Evolutionary conservation across 805 yeast genomes (phyloP), one percentile per base, ranked within the genome.

Genomic region (Kazachstania africana): DNA sequence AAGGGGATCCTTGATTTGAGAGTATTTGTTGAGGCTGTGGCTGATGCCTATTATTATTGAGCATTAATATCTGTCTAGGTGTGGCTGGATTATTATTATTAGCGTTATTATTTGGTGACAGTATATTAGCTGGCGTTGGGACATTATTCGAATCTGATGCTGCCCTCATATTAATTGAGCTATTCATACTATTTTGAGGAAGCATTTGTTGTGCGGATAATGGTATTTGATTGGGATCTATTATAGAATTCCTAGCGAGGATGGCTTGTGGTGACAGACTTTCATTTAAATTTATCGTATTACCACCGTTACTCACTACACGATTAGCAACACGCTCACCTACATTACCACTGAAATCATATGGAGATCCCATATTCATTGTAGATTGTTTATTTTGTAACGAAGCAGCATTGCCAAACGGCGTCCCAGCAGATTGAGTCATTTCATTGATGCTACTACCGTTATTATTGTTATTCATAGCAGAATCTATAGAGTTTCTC

Each of bases 211-310:
- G 49, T 16, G 49, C 49, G 5, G 46, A 41, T 32, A 42, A 37
- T 3, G 51, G 41, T 37, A 28, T 38, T 42, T 27, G 55, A 42
- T 28, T 45, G 34, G 35, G 44, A 25, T 26, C 50, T 32, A 19
- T 21, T 15, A 38, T 34, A 12, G 50, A 42, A 29, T 52, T 50
- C 30, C 47, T 46, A 27, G 52, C 50, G 34, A 54, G 34, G 8
- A 54, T 54, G 3, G 48, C 57, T 24, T 55, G 60, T 10, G 60
- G 60, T 8, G 58, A 50, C 17, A 55, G 20, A 27, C 37, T 38
- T 2, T 30, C 34, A 3, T 24, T 35, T 3, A 14, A 13, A 4
- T 18, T 10, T 9, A 34, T 31, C n/a, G 10, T 13, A 21, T 29
- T 24, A 3, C 6, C 8, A 15, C 19, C 25, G 15, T 22, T 29